Percentiles rank a stretch among this genome's conserved stretches.
Conservation (phyloP, 495 filamentous ascomycete species). For the Chaetomium tenue region DNA sequence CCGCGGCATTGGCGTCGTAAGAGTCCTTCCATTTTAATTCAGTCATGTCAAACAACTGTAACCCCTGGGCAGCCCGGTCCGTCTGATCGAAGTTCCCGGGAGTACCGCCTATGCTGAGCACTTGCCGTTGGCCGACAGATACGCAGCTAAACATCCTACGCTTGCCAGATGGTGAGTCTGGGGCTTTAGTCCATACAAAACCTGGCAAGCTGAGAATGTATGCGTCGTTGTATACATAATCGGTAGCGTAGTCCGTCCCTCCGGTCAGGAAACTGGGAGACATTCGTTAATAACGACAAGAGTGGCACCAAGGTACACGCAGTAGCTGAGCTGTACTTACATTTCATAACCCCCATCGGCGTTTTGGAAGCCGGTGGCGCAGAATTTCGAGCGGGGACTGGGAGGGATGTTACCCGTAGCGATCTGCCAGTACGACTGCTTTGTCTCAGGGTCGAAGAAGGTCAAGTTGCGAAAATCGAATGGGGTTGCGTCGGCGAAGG, state of each 20-base stretch:
- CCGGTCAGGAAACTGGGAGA: constrained; percentile 38
- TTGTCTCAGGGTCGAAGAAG: constrained; percentile 40
- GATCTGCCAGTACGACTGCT: constrained; percentile 36
- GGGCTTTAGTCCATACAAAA: constrained; percentile 43
- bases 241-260: constrained; percentile 26
- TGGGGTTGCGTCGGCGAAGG: too few species aligned
- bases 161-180: constrained; percentile 23
- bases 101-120: constrained; percentile 41
- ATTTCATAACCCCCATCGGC: constrained; percentile 39
- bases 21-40: constrained; percentile 38
- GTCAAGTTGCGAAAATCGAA: constrained; percentile 31
- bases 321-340: constrained; percentile 7
- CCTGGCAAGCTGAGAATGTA: constrained; percentile 49
- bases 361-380: constrained; percentile 34
- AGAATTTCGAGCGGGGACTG: constrained; percentile 22
- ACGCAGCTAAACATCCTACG: constrained; percentile 33
- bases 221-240: constrained; percentile 30
- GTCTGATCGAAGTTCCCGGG: constrained; percentile 13
- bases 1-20: constrained; percentile 39
- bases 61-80: constrained; percentile 43
- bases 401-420: constrained; percentile 33
- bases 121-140: constrained; percentile 41
- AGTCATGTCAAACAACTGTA: constrained; percentile 46
- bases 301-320: too few species aligned
- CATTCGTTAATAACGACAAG: not conserved